phyloP scores from a whole-genome alignment of 148 eudicot genomes.

The Fallopia convolvulus region DNA sequence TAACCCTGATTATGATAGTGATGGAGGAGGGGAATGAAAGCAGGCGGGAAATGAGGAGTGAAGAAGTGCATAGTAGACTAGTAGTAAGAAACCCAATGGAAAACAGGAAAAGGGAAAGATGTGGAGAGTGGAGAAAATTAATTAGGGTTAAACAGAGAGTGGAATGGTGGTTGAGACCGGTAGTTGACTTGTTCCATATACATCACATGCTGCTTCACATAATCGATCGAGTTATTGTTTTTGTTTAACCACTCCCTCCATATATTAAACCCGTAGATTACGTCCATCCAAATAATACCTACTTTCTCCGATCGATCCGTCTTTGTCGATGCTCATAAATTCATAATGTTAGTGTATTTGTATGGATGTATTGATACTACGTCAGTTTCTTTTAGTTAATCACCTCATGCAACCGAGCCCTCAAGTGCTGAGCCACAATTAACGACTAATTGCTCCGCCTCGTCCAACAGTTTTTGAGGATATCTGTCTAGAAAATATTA shows the following conservation, averaged over 20 bases:
- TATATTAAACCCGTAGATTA: not conserved
- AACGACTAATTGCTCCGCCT: not conserved
- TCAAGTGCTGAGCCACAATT: not conserved
- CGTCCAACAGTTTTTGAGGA: no score
- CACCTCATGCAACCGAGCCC: not conserved
- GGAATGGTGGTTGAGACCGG: conserved; percentile 5
- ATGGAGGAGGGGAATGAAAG: not conserved
- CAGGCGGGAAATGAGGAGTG: not conserved
- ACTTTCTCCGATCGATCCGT: not conserved
- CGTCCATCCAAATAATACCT: not conserved
- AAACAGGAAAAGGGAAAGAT: not conserved
- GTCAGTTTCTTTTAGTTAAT: not conserved
- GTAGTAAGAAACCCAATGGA: not conserved
- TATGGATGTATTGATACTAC: no score
- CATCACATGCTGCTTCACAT: not conserved
- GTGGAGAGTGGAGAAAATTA: not conserved
- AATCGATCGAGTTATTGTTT: not conserved
- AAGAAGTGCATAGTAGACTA: not conserved
- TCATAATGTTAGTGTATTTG: no score
- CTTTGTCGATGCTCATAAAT: not conserved
- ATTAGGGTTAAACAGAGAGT: not conserved
- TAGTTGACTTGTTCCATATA: not conserved
- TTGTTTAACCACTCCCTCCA: not conserved
- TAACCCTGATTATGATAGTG: no score
- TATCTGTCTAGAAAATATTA: no score